Conservation (phyloP, 2,329 filamentous ascomycete species). For the Curvularia spicifera region DNA sequence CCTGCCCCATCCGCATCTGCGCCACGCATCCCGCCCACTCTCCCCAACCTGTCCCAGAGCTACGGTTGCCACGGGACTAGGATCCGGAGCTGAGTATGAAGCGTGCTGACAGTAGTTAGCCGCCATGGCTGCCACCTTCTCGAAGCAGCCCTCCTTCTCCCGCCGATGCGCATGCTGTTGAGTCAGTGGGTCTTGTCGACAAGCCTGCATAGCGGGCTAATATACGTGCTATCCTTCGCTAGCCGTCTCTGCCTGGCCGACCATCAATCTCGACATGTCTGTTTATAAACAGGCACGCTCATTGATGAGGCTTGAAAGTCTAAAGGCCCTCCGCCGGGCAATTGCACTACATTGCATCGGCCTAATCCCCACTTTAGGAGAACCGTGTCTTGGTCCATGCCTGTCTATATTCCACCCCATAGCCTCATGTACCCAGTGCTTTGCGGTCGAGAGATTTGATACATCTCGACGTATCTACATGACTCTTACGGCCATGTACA, state of each 20-base stretch:
- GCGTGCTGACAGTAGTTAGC: conserved; percentile 19
- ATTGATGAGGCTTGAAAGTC: conserved; percentile 43
- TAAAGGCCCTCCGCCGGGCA: conserved; percentile 32
- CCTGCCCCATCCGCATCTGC: conserved; percentile 1
- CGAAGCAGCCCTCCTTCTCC: conserved; percentile 32
- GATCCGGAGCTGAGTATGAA: conserved; percentile 10
- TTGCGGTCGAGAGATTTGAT: background rate
- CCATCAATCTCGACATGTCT: conserved; percentile 29
- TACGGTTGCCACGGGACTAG: conserved; percentile 25
- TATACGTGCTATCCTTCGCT: conserved; percentile 27
- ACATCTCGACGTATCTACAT: background rate
- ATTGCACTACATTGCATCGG: conserved; percentile 43
- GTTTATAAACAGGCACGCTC: conserved; percentile 26
- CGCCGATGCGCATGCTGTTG: conserved; percentile 21
- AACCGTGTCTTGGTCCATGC: conserved; percentile 18
- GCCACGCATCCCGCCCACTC: conserved; percentile 16
- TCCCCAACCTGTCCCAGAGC: conserved; percentile 1
- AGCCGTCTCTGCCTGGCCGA: conserved; percentile 29
- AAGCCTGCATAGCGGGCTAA: conserved; percentile 30
- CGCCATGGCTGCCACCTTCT: conserved; percentile 31
- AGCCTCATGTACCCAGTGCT: conserved; percentile 1
- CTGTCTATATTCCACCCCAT: conserved; percentile 30
- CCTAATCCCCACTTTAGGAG: conserved; percentile 39
- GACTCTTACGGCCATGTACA: background rate
- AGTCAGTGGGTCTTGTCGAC: conserved; percentile 16